Conservation (phyloP, 1,139 yeast species). For the Zygosaccharomyces sapae region DNA sequence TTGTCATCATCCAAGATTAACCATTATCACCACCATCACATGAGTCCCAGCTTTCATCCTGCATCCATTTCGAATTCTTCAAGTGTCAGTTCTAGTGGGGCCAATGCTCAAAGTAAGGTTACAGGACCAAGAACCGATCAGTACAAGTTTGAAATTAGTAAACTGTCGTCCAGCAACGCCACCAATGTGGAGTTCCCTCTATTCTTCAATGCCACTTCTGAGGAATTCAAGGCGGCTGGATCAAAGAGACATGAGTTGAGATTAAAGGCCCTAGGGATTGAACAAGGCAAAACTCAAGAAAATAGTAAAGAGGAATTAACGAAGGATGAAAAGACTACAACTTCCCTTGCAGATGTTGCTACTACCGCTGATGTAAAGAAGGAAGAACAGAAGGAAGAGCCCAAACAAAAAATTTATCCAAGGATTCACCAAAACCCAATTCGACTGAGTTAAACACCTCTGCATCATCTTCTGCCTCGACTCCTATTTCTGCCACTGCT, state of each 20-base stretch:
- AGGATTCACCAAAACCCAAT: background rate
- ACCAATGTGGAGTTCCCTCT: constrained; percentile 26
- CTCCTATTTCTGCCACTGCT: constrained; percentile 5
- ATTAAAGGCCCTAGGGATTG: constrained; percentile 13
- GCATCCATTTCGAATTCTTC: constrained; percentile 11
- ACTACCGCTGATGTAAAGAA: constrained; percentile 4
- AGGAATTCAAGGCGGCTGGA: constrained; percentile 28
- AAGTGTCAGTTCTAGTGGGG: constrained; percentile 8
- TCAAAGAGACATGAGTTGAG: constrained; percentile 23
- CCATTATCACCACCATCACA: constrained; percentile 18
- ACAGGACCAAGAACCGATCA: constrained; percentile 23
- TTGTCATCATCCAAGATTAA: constrained; percentile 13
- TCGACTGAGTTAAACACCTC: background rate
- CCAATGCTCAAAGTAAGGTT: constrained; percentile 7
- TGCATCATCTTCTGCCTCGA: background rate
- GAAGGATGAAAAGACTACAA: too few species aligned
- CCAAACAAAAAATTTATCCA: constrained; percentile 1
- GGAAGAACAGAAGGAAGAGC: constrained; percentile 9
- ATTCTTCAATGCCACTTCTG: constrained; percentile 30
- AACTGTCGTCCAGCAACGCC: constrained; percentile 19
- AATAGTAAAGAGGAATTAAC: constrained; percentile 2
- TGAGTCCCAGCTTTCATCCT: constrained; percentile 18
- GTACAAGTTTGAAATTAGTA: constrained; percentile 33
- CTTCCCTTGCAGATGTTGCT: too few species aligned
- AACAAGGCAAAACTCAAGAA: constrained; percentile 4